Evolutionary conservation across 2,329 filamentous ascomycete genomes (phyloP).

Genomic region (Fusarium hainanense): DNA sequence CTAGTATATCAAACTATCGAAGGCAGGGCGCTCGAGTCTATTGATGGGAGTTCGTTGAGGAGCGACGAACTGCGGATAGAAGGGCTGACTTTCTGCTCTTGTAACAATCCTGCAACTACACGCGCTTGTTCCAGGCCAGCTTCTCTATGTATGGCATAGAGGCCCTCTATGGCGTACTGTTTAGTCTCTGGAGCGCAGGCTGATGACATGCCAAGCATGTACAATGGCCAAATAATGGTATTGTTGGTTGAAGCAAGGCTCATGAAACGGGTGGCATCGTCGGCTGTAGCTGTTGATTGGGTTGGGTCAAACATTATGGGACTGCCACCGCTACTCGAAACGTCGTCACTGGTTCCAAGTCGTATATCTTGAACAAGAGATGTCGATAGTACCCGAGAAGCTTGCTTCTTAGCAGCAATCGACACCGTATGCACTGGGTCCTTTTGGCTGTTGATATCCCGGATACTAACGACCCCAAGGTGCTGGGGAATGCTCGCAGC

Average conservation of each 20-base stretch:
- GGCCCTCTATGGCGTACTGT: slow-evolving; percentile 58
- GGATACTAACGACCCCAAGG: slow-evolving; percentile 59
- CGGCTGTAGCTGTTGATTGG: slow-evolving; percentile 48
- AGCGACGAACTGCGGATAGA: slow-evolving; percentile 1
- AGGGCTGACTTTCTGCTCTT: slow-evolving; percentile 46
- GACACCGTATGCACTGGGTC: slow-evolving; percentile 36
- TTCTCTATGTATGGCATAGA: slow-evolving; percentile 58
- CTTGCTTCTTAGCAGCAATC: slow-evolving; percentile 46
- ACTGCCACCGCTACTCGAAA: slow-evolving; percentile 20
- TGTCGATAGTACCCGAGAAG: slow-evolving; percentile 48
- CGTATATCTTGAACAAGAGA: slow-evolving; percentile 26
- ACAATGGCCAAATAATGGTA: slow-evolving; percentile 63
- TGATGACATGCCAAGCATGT: slow-evolving; percentile 60
- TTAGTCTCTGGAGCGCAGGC: slow-evolving; percentile 56
- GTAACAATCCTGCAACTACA: slow-evolving; percentile 56
- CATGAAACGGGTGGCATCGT: slow-evolving; percentile 59
- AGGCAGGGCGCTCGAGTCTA: slow-evolving; percentile 43
- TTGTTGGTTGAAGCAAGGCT: slow-evolving; percentile 61
- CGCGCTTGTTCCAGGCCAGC: slow-evolving; percentile 59
- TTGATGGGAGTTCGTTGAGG: slow-evolving; percentile 43
- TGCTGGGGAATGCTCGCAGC: slow-evolving; percentile 62
- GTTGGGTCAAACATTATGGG: slow-evolving; percentile 57
- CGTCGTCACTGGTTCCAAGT: slow-evolving; percentile 35
- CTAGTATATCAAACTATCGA: slow-evolving; percentile 43
- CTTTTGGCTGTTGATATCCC: slow-evolving; percentile 48